phyloP scores from a whole-genome alignment of 345 rosid genomes.

The Eucalyptus lansdowneana region DNA sequence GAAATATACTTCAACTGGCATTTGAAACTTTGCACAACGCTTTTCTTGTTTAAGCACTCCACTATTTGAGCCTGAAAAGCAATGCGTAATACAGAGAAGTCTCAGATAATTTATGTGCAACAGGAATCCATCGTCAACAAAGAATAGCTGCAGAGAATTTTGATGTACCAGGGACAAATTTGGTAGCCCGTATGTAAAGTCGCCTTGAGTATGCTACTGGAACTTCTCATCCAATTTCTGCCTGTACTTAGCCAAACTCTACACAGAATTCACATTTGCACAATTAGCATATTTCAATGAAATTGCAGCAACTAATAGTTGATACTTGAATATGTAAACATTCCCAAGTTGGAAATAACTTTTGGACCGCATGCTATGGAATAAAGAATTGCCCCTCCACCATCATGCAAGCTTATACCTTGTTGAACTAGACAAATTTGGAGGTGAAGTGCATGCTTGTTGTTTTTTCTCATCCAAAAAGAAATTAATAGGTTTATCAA shows the following conservation, averaged over 20 bases:
- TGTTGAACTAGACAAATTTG: neutral
- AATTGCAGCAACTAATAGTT: neutral
- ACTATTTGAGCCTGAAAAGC: neutral
- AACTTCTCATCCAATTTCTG: constrained; percentile 76
- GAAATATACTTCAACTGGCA: neutral
- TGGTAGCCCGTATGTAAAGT: neutral
- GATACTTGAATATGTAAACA: neutral
- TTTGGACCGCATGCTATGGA: neutral
- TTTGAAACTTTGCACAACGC: neutral
- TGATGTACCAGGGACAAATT: neutral
- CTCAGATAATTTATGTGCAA: neutral
- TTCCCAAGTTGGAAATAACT: neutral
- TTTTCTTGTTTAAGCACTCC: neutral
- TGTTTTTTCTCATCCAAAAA: neutral
- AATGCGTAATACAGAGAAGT: neutral
- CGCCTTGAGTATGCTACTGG: constrained; percentile 8
- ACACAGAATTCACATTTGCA: neutral
- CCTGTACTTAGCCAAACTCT: constrained; percentile 80
- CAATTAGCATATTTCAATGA: neutral
- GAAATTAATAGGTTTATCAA: neutral
- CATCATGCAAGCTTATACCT: neutral
- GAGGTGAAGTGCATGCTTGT: neutral
- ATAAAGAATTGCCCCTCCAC: neutral
- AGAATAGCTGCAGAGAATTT: neutral
- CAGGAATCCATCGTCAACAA: neutral